A percentile compares a stretch with the other conserved stretches of the same genome.
These are phyloP conservation scores for Dictyostelium intermedium DNA, from an alignment of 78 protist genomes.

Conservation along the genomic window DNA sequence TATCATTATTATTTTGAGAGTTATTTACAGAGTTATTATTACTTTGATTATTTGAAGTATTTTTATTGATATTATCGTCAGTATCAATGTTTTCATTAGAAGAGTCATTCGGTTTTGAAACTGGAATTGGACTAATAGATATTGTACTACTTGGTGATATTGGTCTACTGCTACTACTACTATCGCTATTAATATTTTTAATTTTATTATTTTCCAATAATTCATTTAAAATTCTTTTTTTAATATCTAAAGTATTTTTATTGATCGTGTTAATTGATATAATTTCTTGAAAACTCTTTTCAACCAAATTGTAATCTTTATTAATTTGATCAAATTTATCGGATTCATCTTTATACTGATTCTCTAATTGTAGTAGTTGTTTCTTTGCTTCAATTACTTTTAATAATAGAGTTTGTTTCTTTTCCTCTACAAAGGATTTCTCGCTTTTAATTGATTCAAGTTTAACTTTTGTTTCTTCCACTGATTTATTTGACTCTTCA, in stretches of 20 bases:
- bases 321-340: not conserved
- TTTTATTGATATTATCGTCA: not conserved
- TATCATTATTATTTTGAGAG: not conserved
- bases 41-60: not conserved
- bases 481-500: not conserved
- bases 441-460: not conserved
- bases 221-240: not conserved
- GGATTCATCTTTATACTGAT: not conserved
- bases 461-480: not conserved
- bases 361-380: not conserved
- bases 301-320: not conserved
- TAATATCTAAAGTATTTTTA: not conserved
- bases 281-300: not conserved
- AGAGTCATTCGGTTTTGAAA: not conserved
- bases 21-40: not conserved
- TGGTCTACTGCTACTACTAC: not conserved
- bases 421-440: not conserved
- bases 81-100: not conserved
- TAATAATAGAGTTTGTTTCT: not conserved
- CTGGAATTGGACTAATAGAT: not conserved
- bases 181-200: not conserved
- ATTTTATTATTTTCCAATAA: not conserved
- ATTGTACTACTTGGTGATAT: not conserved
- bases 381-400: not conserved
- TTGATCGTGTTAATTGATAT: not conserved